These are phyloP conservation scores for Metschnikowia chrysomelidarum DNA, from an alignment of 805 yeast species.

Conservation along the genomic window DNA sequence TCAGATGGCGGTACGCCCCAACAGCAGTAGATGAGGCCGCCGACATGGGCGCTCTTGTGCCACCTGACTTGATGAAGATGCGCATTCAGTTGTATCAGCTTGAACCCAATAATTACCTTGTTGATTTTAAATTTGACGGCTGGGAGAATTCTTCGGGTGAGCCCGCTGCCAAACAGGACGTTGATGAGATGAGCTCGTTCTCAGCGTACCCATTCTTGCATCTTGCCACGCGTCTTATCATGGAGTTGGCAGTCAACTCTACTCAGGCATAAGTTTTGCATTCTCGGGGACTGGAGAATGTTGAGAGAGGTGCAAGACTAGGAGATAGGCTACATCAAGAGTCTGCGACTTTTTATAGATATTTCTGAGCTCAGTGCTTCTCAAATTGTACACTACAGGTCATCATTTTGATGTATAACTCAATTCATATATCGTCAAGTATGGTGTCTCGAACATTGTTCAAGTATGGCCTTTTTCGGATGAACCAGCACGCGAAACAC, in stretches of 20 bases:
- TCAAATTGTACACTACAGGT: too few relatives aligned
- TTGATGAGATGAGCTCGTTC: slow-evolving; percentile 81
- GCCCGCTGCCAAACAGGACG: slow-evolving; percentile 34
- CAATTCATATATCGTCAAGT: too few relatives aligned
- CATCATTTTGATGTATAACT: too few relatives aligned
- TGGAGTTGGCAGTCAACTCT: slow-evolving; percentile 91
- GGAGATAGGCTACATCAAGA: too few relatives aligned
- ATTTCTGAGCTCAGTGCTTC: too few relatives aligned
- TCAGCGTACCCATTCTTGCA: slow-evolving; percentile 95
- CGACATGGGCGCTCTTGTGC: slow-evolving; percentile 27
- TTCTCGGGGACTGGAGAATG: too few relatives aligned
- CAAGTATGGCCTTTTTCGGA: too few relatives aligned
- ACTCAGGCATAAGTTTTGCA: slow-evolving; percentile 18
- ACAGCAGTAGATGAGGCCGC: slow-evolving; percentile 22
- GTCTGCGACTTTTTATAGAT: too few relatives aligned
- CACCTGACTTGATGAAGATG: slow-evolving; percentile 90
- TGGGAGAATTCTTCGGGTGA: slow-evolving; percentile 63
- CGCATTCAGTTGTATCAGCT: slow-evolving; percentile 93
- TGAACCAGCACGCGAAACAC: not conserved
- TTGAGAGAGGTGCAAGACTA: too few relatives aligned
- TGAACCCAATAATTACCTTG: slow-evolving; percentile 93
- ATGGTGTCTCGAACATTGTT: too few relatives aligned
- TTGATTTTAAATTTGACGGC: slow-evolving; percentile 96
- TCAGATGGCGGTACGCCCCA: slow-evolving; percentile 77
- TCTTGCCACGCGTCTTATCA: slow-evolving; percentile 84